Conservation (phyloP, 2,329 filamentous ascomycete species). For the Neodidymelliopsis sp. region DNA sequence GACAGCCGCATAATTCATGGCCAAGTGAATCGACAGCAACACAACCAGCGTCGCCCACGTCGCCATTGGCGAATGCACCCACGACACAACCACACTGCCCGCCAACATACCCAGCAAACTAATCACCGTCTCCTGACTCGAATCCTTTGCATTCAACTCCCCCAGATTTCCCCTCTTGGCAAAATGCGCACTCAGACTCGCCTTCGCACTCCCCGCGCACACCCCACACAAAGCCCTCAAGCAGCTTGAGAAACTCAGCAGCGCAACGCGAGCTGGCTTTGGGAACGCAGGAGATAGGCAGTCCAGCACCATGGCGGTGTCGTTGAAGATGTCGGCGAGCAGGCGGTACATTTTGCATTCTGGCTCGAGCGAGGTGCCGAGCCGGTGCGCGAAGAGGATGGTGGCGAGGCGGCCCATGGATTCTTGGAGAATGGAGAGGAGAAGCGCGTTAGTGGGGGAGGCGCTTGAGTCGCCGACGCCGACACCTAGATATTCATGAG, state of each 20-base stretch:
- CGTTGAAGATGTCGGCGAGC: conserved; percentile 87
- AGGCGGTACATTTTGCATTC: conserved; percentile 92
- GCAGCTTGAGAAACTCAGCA: conserved; percentile 68
- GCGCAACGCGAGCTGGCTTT: conserved; percentile 61
- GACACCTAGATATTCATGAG: conserved; percentile 65
- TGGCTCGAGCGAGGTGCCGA: conserved; percentile 83
- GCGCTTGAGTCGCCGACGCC: conserved; percentile 83
- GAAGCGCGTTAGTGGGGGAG: conserved; percentile 79
- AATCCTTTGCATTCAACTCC: conserved; percentile 94
- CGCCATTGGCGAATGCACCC: conserved; percentile 71
- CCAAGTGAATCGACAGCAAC: conserved; percentile 78
- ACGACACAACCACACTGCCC: conserved; percentile 81
- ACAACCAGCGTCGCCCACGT: conserved; percentile 78
- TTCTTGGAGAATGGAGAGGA: conserved; percentile 84
- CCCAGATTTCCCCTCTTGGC: conserved; percentile 85
- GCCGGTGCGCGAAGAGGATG: conserved; percentile 82
- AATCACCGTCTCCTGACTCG: conserved; percentile 93
- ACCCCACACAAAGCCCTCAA: conserved; percentile 82
- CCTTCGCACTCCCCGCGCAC: conserved; percentile 87
- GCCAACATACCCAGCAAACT: conserved; percentile 85
- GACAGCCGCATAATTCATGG: conserved; percentile 87
- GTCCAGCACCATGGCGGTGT: conserved; percentile 85
- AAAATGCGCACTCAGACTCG: conserved; percentile 90
- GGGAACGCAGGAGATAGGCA: conserved; percentile 79
- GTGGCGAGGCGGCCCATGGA: conserved; percentile 82